These are phyloP conservation scores for Pulveroboletus ravenelii DNA, from an alignment of 768 basidiomycete species.

Conservation along the genomic window DNA sequence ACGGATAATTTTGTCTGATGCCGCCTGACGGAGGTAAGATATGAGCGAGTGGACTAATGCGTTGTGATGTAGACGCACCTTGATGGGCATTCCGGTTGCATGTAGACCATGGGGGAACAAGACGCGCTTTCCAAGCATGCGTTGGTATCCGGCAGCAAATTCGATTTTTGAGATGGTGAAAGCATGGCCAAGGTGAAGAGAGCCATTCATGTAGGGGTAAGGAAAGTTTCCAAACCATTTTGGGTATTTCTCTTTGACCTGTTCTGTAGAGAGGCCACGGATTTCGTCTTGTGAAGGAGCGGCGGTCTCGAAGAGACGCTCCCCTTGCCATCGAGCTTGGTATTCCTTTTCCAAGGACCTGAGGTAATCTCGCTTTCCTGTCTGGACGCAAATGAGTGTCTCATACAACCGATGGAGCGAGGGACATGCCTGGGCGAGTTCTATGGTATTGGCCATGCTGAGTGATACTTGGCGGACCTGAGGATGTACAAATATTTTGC, in stretches of 20 bases:
- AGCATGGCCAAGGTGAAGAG: slow-evolving; percentile 93
- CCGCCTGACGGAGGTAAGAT: slow-evolving; percentile 51
- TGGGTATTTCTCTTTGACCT: slow-evolving; percentile 73
- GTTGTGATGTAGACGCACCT: slow-evolving; percentile 51
- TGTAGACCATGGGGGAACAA: slow-evolving; percentile 98
- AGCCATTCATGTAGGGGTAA: slow-evolving; percentile 98
- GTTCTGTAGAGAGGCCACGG: slow-evolving; percentile 53
- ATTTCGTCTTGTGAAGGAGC: slow-evolving; percentile 70
- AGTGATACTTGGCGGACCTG: slow-evolving; percentile 13
- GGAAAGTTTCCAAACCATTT: slow-evolving; percentile 99
- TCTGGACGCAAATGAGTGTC: slow-evolving; percentile 44
- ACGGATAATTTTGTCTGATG: slow-evolving; percentile 95
- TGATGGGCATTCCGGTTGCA: slow-evolving; percentile 99
- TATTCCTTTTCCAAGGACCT: slow-evolving; percentile 79
- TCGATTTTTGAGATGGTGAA: slow-evolving; percentile 99
- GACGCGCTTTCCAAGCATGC: slow-evolving; percentile 90
- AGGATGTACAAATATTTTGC: slow-evolving; percentile 26
- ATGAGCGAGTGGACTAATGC: background rate
- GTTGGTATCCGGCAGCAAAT: slow-evolving; percentile 91
- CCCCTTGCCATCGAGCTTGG: slow-evolving; percentile 74
- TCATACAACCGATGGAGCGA: background rate
- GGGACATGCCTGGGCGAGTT: slow-evolving; percentile 52
- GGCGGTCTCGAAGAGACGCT: slow-evolving; percentile 78
- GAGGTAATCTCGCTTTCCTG: slow-evolving; percentile 88
- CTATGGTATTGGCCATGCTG: slow-evolving; percentile 59